Evolutionary conservation across 768 basidiomycete species (phyloP), one percentile per base, ranked within the genome.

Genomic region (Leucocoprinus birnbaumii): DNA sequence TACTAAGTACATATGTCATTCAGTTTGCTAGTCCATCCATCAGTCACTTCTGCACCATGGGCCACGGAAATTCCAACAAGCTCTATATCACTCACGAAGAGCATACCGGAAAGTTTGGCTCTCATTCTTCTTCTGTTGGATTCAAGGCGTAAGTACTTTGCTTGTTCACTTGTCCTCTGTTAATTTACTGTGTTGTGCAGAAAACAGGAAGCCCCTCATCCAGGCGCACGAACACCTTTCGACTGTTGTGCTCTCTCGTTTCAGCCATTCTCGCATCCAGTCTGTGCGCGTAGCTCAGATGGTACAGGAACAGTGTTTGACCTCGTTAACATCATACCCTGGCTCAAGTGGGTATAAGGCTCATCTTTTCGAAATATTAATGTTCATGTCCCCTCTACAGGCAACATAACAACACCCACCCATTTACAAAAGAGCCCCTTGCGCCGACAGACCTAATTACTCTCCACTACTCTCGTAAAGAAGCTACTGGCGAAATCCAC

Each of bases 201-300:
- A 48, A 91, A 90, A 66, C 75, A 75, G 24, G 82, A 89, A 66
- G 85, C 80, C 35, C 80, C 83, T 0, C 83, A 84, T 65, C 81
- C 85, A 35, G 83, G 77, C 59, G 75, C 80, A 37, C 73, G 76
- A 42, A 91, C 88, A 0, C 91, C 91, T 25, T 94, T 91, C 64
- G 94, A 97, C 71, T 96, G 88, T 59, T 98, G 95, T 60, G 85
- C 93, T 0, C 80, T 97, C 31, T 92, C 93, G 8, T 89, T 94
- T 59, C 93, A 95, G 63, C 91, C 88, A 4, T 97, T 96, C 66
- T 76, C 76, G 24, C 86, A 94, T 62, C 95, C 95, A 1, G 94
- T 97, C 11, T 91, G 89, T 63, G 87, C 91, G 2, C 80, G 89
- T 27, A 94, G 94, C 62, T 67, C 78, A 16, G 91, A 95, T 65